Conservation (phyloP, 2,329 filamentous ascomycete species). For the Raffaelea ambrosiae region DNA sequence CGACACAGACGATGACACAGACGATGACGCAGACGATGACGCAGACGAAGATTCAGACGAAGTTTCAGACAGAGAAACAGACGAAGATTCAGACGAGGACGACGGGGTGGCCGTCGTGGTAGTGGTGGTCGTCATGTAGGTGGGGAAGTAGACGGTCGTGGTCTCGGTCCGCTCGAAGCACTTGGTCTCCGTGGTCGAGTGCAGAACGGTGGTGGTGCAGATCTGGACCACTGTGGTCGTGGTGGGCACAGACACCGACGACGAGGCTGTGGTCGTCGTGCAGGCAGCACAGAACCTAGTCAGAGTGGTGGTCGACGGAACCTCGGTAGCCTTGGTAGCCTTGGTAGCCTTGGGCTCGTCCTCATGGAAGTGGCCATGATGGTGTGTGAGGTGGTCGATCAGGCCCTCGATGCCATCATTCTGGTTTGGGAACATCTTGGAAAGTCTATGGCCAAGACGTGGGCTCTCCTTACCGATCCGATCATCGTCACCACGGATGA, state of each 20-base stretch:
- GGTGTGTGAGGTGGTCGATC: not conserved
- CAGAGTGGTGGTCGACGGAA: not conserved
- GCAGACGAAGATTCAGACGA: too few species aligned
- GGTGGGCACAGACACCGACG: not conserved
- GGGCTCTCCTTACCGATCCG: too few species aligned
- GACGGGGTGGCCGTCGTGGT: too few species aligned
- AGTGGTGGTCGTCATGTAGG: not conserved
- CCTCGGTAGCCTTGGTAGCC: not conserved
- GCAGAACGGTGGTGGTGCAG: constrained; percentile 1
- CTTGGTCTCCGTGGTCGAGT: not conserved
- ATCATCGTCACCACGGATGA: not conserved
- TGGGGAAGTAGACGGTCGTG: not conserved
- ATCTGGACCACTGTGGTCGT: not conserved
- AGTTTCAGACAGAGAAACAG: too few species aligned
- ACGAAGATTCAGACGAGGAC: too few species aligned
- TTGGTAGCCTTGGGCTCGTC: not conserved
- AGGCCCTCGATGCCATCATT: not conserved
- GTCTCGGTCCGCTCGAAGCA: not conserved
- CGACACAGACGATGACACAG: too few species aligned
- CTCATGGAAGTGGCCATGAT: constrained; percentile 3
- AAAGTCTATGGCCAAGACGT: too few species aligned
- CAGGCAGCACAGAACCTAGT: constrained; percentile 3
- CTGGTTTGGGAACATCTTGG: too few species aligned
- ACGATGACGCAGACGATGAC: too few species aligned
- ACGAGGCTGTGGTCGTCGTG: not conserved